phyloP scores from a whole-genome alignment of 306 rosid species.

The Cucurbita moschata region DNA sequence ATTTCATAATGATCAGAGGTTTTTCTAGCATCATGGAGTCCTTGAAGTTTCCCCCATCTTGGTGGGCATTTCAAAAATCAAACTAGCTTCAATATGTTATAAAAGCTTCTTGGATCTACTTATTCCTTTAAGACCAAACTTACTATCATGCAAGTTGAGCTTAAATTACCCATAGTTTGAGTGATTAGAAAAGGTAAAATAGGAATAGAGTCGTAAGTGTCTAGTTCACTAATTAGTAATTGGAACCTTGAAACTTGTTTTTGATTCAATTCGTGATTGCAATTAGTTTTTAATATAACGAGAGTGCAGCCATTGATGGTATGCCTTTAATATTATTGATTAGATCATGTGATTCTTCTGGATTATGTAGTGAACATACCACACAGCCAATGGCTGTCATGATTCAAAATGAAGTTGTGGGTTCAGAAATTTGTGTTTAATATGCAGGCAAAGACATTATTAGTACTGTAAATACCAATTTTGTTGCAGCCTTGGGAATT shows the following conservation, averaged over 20 bases:
- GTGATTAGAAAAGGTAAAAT: neutral
- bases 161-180: neutral
- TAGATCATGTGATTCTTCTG: neutral
- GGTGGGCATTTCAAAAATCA: no score
- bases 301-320: neutral
- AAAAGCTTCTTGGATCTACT: no score
- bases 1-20: neutral
- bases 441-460: slow-evolving; percentile 1
- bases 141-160: neutral
- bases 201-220: neutral
- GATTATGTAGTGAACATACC: slow-evolving; percentile 4
- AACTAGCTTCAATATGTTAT: no score
- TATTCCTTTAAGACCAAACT: no score
- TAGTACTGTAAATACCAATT: neutral
- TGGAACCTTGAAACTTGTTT: neutral
- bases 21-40: neutral
- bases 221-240: neutral
- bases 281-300: neutral
- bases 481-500: neutral
- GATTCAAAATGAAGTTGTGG: neutral
- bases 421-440: neutral
- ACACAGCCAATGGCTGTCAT: slow-evolving; percentile 6
- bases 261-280: neutral
- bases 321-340: neutral
- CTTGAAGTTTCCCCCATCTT: neutral